phyloP scores from a whole-genome alignment of 148 eudicot genomes.

The Fallopia convolvulus region DNA sequence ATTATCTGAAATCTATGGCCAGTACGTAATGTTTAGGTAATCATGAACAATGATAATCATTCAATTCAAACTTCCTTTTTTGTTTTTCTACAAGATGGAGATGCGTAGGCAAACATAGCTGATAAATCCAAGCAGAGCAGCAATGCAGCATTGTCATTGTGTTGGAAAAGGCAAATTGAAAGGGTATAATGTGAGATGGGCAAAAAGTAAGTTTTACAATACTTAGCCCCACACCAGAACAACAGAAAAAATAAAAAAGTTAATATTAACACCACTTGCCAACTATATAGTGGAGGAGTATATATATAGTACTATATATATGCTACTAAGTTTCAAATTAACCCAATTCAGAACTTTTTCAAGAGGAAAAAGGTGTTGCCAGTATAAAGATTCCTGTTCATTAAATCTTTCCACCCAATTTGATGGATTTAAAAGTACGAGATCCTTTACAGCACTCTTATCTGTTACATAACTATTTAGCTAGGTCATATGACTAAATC shows the following conservation, averaged over 20 bases:
- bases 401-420: neutral
- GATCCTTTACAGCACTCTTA: neutral
- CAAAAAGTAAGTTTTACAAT: neutral
- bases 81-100: neutral
- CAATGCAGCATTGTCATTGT: neutral
- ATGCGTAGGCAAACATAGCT: neutral
- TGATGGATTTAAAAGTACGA: neutral
- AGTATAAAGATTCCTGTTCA: neutral
- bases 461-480: neutral
- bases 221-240: neutral
- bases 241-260: neutral
- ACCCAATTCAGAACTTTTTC: neutral
- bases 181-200: constrained; percentile 9
- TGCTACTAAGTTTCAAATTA: neutral
- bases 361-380: neutral
- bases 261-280: neutral
- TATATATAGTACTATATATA: neutral
- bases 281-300: neutral
- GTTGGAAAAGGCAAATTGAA: neutral
- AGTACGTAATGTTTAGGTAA: constrained; percentile 13
- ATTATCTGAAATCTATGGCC: constrained; percentile 10
- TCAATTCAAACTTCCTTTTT: neutral
- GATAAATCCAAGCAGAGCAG: neutral
- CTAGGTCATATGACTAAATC: too few relatives aligned
- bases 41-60: constrained; percentile 9